Evolutionary conservation across 306 rosid species (phyloP), one percentile per base, ranked within the genome.

Genomic region (Fragaria nilgerrensis): DNA sequence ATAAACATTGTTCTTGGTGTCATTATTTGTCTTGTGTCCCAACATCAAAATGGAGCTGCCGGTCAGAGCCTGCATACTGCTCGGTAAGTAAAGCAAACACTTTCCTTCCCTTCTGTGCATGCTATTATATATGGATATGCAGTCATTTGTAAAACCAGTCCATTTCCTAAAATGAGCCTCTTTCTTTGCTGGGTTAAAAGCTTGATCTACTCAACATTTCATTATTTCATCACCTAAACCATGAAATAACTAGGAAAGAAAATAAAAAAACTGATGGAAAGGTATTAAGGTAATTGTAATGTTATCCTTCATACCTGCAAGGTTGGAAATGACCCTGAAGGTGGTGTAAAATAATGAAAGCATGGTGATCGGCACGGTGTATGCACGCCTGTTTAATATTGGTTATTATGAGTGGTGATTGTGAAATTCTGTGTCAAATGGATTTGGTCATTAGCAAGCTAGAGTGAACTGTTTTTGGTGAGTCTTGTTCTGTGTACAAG

Each of bases 1-100:
- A 95, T 77, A 83, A 90, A 37, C 97, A 92, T 86, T 95, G 98
- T 81, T 92, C 97, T 69, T 95, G 98, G 98, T 95, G 98, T 84
- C 98, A 95, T 82, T 92, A 95, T 81, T 78, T 95, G 81, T 90
- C 97, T 49, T 95, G 98, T 73, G 88, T 95, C 78, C 98, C 98
- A 70, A 95, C 97, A 82, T 95, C 98, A 49, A 95, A 47, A 82
- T 95, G 98, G 98, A 95, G 87, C 89, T 95, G 98, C 86, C 77
- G 87, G 32, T 84, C 94, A 34, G 84, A 90, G 62, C 78, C 98
- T 68, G 90, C 90, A 47, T 90, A 74, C 79, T 95, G 98, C 84
- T 19, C 48, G 83, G 98, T 95, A 83, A 86, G 85, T 25, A 81
- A 70, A 45, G 27, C 73, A 2, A 55, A 29, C 56, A 25, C 82